phyloP scores from a whole-genome alignment of 257 asterid genomes.

The Avicennia marina region DNA sequence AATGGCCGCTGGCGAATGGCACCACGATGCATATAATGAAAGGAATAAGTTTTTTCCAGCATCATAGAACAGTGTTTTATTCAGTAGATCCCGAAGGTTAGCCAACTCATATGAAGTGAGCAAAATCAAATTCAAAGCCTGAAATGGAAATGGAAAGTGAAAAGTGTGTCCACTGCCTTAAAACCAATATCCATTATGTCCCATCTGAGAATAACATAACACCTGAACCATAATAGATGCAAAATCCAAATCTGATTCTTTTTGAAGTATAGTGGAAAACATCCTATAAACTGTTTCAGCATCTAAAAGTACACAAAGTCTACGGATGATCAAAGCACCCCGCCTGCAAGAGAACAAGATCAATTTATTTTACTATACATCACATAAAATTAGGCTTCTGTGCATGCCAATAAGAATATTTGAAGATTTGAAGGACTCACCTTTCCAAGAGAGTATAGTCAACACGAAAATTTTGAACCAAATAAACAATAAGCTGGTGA shows the following conservation, averaged over 20 bases:
- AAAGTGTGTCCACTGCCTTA: background rate
- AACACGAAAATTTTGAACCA: constrained; percentile 65
- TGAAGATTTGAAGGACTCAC: constrained; percentile 34
- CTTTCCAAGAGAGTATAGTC: constrained; percentile 93
- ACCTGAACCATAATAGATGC: constrained; percentile 97
- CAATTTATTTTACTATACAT: constrained; percentile 14
- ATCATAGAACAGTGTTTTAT: constrained; percentile 58
- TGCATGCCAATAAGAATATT: constrained; percentile 8
- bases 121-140: constrained; percentile 97
- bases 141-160: constrained; percentile 12
- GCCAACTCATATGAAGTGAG: constrained; percentile 96
- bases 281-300: constrained; percentile 89
- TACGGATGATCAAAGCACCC: constrained; percentile 88
- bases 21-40: constrained; percentile 94
- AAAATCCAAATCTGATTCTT: constrained; percentile 88
- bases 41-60: constrained; percentile 79
- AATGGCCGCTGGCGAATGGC: constrained; percentile 97
- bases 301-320: constrained; percentile 87
- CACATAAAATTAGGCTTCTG: background rate
- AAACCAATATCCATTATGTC: background rate
- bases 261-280: constrained; percentile 80
- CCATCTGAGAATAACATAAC: background rate
- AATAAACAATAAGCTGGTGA: constrained; percentile 67
- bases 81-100: constrained; percentile 73
- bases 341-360: constrained; percentile 54